Evolutionary conservation across 352 stramenopile genomes (phyloP).

Genomic region (Peronospora belbahrii): DNA sequence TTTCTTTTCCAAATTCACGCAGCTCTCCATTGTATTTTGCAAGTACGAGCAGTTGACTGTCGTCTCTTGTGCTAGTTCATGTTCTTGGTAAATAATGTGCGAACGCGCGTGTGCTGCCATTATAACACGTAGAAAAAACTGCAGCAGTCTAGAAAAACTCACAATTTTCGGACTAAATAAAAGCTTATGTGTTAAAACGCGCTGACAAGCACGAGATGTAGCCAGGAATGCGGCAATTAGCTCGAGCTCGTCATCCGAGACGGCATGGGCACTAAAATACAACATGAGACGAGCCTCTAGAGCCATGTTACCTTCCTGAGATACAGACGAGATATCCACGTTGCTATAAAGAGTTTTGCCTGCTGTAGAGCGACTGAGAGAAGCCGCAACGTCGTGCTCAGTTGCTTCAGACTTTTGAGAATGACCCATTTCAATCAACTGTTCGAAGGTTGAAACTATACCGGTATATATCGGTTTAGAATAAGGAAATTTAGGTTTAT

Average conservation of each 20-base stretch:
- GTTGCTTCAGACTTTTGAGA: constrained; percentile 25
- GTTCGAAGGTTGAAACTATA: not conserved
- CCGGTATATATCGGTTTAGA: not conserved
- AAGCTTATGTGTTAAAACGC: constrained; percentile 27
- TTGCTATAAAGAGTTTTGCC: not conserved
- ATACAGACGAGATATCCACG: not conserved
- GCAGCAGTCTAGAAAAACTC: constrained; percentile 42
- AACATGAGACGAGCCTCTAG: constrained; percentile 40
- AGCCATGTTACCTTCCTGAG: constrained; percentile 14
- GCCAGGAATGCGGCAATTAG: constrained; percentile 38
- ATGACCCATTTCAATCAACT: constrained; percentile 14
- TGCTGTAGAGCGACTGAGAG: not conserved
- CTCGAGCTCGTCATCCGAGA: constrained; percentile 7
- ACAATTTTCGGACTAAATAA: constrained; percentile 14
- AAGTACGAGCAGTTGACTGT: constrained; percentile 12
- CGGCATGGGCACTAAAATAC: constrained; percentile 25
- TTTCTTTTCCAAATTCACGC: constrained; percentile 29
- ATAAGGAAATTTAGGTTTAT: not conserved
- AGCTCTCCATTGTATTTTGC: constrained; percentile 28
- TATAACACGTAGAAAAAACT: constrained; percentile 60
- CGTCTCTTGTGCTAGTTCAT: not conserved
- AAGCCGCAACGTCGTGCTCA: constrained; percentile 15
- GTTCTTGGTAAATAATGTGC: constrained; percentile 9
- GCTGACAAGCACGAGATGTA: constrained; percentile 30
- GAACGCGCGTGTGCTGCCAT: constrained; percentile 40